Conservation (phyloP, 805 yeast genomes). For the Wickerhamomyces pijperi region DNA sequence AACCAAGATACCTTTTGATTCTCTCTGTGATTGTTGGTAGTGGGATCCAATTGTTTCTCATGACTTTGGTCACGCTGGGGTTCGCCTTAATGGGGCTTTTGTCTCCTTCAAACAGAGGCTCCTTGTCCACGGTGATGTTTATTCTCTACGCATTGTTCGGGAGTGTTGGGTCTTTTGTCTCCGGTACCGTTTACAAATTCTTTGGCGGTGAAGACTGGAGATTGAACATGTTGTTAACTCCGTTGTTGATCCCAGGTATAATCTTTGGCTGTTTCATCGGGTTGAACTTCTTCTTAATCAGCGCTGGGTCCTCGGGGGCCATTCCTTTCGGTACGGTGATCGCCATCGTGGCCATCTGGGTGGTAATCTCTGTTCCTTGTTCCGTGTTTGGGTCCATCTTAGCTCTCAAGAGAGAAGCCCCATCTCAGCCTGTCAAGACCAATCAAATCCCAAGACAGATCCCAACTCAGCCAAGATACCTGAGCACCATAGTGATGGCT, state of each 20-base stretch:
- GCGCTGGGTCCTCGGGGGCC: slow-evolving; percentile 82
- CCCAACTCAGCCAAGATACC: slow-evolving; percentile 81
- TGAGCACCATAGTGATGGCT: slow-evolving; percentile 55
- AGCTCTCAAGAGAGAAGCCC: slow-evolving; percentile 50
- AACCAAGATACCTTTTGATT: slow-evolving; percentile 60
- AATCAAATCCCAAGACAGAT: slow-evolving; percentile 96
- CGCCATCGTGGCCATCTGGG: slow-evolving; percentile 78
- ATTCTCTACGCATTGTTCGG: slow-evolving; percentile 75
- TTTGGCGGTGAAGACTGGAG: slow-evolving; percentile 93
- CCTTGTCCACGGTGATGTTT: slow-evolving; percentile 83
- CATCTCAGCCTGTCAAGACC: slow-evolving; percentile 72
- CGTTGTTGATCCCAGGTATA: slow-evolving; percentile 73
- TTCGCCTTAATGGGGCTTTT: slow-evolving; percentile 84
- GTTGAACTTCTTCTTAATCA: slow-evolving; percentile 73
- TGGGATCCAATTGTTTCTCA: slow-evolving; percentile 74
- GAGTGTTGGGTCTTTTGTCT: slow-evolving; percentile 74
- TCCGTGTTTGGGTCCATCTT: slow-evolving; percentile 74
- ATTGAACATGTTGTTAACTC: slow-evolving; percentile 71
- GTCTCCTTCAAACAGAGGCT: slow-evolving; percentile 92
- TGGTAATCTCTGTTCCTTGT: slow-evolving; percentile 71
- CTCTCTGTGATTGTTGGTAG: slow-evolving; percentile 79
- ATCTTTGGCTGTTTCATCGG: slow-evolving; percentile 53
- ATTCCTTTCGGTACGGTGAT: slow-evolving; percentile 86
- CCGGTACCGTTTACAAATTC: slow-evolving; percentile 75
- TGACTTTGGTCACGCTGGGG: slow-evolving; percentile 59